Evolutionary conservation across 2,329 filamentous ascomycete genomes (phyloP).

Genomic region (Pseudonectria foliicola): DNA sequence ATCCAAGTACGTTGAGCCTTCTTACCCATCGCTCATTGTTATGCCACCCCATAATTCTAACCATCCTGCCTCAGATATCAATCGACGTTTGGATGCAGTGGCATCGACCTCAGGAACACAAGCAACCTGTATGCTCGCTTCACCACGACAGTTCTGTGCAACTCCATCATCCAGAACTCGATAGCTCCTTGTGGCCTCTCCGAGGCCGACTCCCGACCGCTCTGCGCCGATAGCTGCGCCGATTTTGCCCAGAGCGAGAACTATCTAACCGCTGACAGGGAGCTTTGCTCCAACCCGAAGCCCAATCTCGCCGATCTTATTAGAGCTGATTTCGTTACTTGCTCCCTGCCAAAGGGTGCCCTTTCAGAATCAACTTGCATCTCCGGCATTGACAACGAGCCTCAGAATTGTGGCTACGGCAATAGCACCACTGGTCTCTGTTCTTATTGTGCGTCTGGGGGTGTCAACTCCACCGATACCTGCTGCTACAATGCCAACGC

Average conservation of each 20-base stretch:
- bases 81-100: constrained; percentile 69
- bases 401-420: constrained; percentile 77
- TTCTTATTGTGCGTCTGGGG: constrained; percentile 75
- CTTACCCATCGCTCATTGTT: too few species aligned
- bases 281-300: constrained; percentile 63
- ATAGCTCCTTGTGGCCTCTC: constrained; percentile 61
- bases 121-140: constrained; percentile 85
- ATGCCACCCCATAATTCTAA: too few species aligned
- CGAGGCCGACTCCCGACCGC: constrained; percentile 56
- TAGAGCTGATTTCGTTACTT: constrained; percentile 86
- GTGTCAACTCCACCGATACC: constrained; percentile 86
- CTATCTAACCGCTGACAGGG: constrained; percentile 66
- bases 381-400: constrained; percentile 70
- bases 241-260: constrained; percentile 85
- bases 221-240: constrained; percentile 87
- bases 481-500: constrained; percentile 82
- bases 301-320: constrained; percentile 67
- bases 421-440: constrained; percentile 70
- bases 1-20: constrained; percentile 63
- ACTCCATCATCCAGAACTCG: constrained; percentile 88
- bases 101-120: constrained; percentile 70
- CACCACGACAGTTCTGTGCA: constrained; percentile 87
- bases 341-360: constrained; percentile 73
- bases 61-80: constrained; percentile 57
- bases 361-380: constrained; percentile 70